phyloP scores from a whole-genome alignment of 2,329 filamentous ascomycete species.

The Diaporthe sp. region DNA sequence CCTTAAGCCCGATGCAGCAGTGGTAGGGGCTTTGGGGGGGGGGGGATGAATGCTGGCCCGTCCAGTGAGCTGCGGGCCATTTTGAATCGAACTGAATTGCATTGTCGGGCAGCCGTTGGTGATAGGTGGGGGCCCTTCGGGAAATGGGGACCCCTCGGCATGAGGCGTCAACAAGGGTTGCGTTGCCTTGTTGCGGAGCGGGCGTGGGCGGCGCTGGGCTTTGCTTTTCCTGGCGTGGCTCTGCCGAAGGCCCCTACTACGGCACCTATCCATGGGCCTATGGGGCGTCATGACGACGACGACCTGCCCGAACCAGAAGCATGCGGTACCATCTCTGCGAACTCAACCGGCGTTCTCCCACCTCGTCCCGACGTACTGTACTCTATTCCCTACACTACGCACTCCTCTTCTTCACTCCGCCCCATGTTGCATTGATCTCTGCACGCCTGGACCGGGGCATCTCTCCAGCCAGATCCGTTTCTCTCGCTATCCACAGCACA shows the following conservation, averaged over 20 bases:
- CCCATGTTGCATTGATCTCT: slow-evolving; percentile 32
- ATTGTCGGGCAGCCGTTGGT: not conserved
- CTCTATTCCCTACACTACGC: not conserved
- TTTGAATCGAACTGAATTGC: slow-evolving; percentile 24
- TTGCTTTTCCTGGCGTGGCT: slow-evolving; percentile 13
- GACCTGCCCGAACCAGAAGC: slow-evolving; percentile 32
- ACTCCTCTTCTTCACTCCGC: not conserved
- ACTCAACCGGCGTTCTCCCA: slow-evolving; percentile 14
- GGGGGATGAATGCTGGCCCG: slow-evolving; percentile 6
- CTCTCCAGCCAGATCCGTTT: slow-evolving; percentile 23
- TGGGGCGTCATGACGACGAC: slow-evolving; percentile 38
- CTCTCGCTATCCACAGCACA: not conserved
- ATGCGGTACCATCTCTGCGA: not conserved
- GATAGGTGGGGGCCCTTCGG: slow-evolving; percentile 32
- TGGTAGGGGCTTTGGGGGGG: not conserved
- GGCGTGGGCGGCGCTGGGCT: not conserved
- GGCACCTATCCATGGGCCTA: not conserved
- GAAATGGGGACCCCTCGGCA: slow-evolving; percentile 36
- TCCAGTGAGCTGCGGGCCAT: slow-evolving; percentile 35
- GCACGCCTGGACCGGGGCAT: slow-evolving; percentile 18
- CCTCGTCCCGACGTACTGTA: slow-evolving; percentile 4
- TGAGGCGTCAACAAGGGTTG: not conserved
- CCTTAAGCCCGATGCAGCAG: slow-evolving; percentile 21
- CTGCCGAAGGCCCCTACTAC: not conserved
- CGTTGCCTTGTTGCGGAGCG: not conserved